Evolutionary conservation across 768 basidiomycete genomes (phyloP), one percentile per base, ranked within the genome.

Genomic region (Agaricus blazei): DNA sequence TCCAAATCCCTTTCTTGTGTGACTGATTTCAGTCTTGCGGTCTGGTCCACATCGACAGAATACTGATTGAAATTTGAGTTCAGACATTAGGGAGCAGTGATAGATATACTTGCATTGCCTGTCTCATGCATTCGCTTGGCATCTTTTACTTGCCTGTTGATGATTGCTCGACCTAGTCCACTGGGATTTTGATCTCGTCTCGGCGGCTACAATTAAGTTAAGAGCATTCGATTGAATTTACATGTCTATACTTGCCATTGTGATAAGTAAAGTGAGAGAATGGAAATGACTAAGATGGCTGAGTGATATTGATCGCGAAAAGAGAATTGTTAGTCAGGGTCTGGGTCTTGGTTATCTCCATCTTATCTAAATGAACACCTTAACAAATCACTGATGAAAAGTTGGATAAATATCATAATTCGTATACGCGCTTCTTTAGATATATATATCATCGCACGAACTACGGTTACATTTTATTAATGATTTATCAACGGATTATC

Each of bases 1-100:
- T 98, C 94, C 19, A 99, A 76, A 74, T 98, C 94, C 53, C 84
- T 76, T 72, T 99, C 96, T 71, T 98, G 95, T 0, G 97, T 99
- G 23, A 99, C 85, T 0, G 96, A 98, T 66, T 87, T 83, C 37
- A 99, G 78, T 34, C 85, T 84, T 51, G 76, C 77, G 6, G 83
- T 78, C 9, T 78, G 68, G 54, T 90, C 87, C 19, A 84, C 49
- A 63, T 96, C 93, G 2, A 89, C 85, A 4, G 83, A 80, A 68
- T 88, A 93, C 91, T 92, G 62, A 26, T 52, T 45, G 45, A 45
- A 60, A 51, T 31, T n/a, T 47, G 57, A 41, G 5, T 15, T 28
- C 31, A 56, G 36, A 34, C 34, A 34, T 34, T 11, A 34, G 34
- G 34, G 11, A 11, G 11, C 34, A 3, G 3, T 34, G 34, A 34